Conservation (phyloP, 345 rosid species). For the Microthlaspi erraticum region DNA sequence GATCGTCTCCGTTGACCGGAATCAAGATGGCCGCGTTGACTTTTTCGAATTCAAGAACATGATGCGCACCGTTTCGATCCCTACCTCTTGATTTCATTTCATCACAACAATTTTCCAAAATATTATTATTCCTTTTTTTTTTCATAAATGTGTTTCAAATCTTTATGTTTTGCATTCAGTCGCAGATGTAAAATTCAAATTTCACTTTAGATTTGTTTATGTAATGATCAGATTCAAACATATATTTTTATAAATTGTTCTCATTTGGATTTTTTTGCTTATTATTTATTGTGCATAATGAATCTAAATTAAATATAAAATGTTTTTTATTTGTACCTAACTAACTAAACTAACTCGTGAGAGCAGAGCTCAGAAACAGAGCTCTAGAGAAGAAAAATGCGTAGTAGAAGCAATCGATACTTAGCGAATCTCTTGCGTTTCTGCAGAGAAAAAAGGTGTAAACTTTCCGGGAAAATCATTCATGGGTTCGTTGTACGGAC, state of each 20-base stretch:
- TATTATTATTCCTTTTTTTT: neutral
- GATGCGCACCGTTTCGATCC: conserved; percentile 70
- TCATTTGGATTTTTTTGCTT: conserved; percentile 10
- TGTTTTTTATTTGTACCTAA: neutral
- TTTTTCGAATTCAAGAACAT: conserved; percentile 89
- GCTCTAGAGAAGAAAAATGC: conserved; percentile 20
- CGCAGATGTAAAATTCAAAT: neutral
- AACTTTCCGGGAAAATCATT: conserved; percentile 51
- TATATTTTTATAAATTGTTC: conserved; percentile 9
- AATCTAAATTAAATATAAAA: neutral
- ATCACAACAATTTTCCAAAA: neutral
- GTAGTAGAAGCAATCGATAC: conserved; percentile 17
- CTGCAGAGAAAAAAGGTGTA: conserved; percentile 54
- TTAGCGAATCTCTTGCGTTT: conserved; percentile 56
- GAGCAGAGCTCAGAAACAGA: neutral
- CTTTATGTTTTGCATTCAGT: neutral
- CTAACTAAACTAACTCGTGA: too few species aligned
- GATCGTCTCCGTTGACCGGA: conserved; percentile 82
- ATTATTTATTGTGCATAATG: neutral
- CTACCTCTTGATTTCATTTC: conserved; percentile 40
- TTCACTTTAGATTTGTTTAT: neutral
- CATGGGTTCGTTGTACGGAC: conserved; percentile 54
- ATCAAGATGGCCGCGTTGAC: conserved; percentile 84
- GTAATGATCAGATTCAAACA: conserved; percentile 16
- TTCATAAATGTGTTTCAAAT: neutral